Percentiles rank a stretch among this genome's conserved stretches.
These are phyloP conservation scores for Ophiostoma fasciatum DNA, from an alignment of 2,329 filamentous ascomycete genomes.

Conservation along the genomic window DNA sequence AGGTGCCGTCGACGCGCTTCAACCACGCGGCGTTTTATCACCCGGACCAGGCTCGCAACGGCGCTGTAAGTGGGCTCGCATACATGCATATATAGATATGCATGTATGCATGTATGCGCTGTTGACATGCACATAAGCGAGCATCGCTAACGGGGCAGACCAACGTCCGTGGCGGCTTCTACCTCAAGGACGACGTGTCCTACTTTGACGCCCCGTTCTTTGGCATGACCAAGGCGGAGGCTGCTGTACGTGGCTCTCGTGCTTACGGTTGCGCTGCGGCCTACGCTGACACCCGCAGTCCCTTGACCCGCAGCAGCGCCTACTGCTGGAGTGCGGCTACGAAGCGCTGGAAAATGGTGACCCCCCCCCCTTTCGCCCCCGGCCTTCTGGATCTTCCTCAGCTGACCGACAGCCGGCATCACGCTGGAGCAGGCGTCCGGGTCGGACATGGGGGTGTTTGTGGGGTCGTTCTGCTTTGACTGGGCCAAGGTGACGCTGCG, in stretches of 20 bases:
- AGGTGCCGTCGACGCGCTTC: conserved; percentile 17
- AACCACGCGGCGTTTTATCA: conserved; percentile 21
- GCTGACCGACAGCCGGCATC: conserved; percentile 11
- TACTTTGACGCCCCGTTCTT: conserved; percentile 18
- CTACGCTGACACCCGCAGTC: neutral
- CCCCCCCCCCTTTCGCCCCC: neutral
- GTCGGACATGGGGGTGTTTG: conserved; percentile 12
- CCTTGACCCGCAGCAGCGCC: conserved; percentile 12
- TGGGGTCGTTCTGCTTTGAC: conserved; percentile 17
- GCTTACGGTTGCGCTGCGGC: neutral
- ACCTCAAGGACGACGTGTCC: conserved; percentile 12
- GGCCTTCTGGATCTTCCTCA: no score
- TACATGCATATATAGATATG: no score
- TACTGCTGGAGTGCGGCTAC: conserved; percentile 13
- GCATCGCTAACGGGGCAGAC: conserved; percentile 13
- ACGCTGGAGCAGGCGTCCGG: conserved; percentile 10
- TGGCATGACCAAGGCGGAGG: conserved; percentile 16
- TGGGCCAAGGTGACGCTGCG: conserved; percentile 13
- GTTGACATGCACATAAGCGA: no score
- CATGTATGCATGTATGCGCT: no score
- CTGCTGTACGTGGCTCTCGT: conserved; percentile 11
- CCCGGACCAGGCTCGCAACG: conserved; percentile 13
- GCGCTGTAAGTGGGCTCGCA: conserved; percentile 9
- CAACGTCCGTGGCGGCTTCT: conserved; percentile 20
- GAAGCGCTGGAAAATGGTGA: conserved; percentile 16